A percentile compares a stretch with the other conserved stretches of the same genome.
Conservation (phyloP, 257 asterid genomes). For the Capsicum pubescens region DNA sequence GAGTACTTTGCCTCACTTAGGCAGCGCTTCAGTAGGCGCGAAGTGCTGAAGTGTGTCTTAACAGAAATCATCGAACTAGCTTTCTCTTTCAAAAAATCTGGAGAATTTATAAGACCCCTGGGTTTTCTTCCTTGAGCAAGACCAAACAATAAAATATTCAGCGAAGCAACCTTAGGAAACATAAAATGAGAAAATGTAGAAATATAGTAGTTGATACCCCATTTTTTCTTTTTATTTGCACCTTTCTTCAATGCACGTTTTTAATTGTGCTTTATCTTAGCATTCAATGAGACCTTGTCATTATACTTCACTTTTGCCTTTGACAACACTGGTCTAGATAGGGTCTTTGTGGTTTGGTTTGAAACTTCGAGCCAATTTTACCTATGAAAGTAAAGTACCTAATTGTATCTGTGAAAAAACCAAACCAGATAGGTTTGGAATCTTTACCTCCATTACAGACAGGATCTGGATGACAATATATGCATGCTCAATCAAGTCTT, state of each 20-base stretch:
- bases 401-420: background rate
- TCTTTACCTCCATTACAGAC: background rate
- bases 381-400: background rate
- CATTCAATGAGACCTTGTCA: background rate
- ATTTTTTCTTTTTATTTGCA: slow-evolving; percentile 3
- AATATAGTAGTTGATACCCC: background rate
- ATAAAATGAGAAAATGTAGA: slow-evolving; percentile 5
- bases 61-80: background rate
- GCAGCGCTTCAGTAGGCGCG: background rate
- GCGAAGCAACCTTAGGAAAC: background rate
- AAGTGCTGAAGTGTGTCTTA: background rate
- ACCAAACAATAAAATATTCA: background rate
- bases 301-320: background rate
- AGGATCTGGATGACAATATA: slow-evolving; percentile 11
- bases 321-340: slow-evolving; percentile 7
- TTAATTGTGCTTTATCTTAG: slow-evolving; percentile 19
- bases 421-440: background rate
- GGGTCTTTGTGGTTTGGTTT: background rate
- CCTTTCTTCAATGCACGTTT: background rate
- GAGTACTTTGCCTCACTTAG: slow-evolving; percentile 11
- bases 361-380: background rate
- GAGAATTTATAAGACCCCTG: background rate
- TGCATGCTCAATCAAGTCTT: slow-evolving; percentile 1
- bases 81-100: background rate
- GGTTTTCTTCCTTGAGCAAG: background rate